A percentile compares a stretch with the other conserved stretches of the same genome.
Conservation (phyloP, 2,329 filamentous ascomycete genomes). For the Mariannaea sp. region DNA sequence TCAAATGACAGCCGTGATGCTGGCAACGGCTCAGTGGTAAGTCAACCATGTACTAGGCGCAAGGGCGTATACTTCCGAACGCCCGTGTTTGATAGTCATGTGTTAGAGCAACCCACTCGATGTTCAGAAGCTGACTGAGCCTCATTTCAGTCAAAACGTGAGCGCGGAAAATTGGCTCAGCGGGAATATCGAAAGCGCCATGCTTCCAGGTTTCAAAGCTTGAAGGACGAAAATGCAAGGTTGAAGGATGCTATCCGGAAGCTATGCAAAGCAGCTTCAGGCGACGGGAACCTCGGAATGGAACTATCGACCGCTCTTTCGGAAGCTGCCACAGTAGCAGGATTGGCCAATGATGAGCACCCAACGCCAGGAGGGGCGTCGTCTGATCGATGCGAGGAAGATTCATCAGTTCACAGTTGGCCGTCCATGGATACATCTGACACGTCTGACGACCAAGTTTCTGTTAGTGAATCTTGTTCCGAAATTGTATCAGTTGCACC, state of each 20-base stretch:
- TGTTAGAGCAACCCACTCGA: background rate
- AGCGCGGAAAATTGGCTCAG: constrained; percentile 35
- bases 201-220: constrained; percentile 30
- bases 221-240: constrained; percentile 36
- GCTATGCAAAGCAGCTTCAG: constrained; percentile 24
- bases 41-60: no score
- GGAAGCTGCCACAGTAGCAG: constrained; percentile 22
- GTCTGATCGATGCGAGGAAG: constrained; percentile 2
- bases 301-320: constrained; percentile 25
- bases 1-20: no score
- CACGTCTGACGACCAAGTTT: background rate
- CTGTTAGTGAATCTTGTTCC: constrained; percentile 1
- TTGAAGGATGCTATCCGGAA: constrained; percentile 30
- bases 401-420: background rate
- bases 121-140: background rate
- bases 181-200: constrained; percentile 37
- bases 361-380: background rate
- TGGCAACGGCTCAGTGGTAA: no score
- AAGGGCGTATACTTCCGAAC: no score
- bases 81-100: background rate
- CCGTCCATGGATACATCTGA: background rate
- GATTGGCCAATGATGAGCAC: constrained; percentile 5
- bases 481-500: background rate
- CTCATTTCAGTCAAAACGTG: constrained; percentile 30
- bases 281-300: constrained; percentile 10